Base-by-base conservation (phyloP, 2,329 filamentous ascomycete species). In the Exserohilum rostratum region DNA sequence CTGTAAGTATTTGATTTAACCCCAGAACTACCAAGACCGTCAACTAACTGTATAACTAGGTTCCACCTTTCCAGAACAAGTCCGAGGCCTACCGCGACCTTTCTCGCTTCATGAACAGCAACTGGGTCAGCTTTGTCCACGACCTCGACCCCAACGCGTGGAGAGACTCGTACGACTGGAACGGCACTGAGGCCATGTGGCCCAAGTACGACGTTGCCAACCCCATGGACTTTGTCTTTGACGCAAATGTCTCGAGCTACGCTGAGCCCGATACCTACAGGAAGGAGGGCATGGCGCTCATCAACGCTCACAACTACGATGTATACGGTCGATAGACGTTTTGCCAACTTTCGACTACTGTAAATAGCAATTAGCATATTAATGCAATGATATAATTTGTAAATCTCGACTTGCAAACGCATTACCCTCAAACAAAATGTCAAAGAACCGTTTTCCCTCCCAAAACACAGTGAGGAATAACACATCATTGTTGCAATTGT, bases 91-190 rank as follows among this genome's bases (percentile, higher is more conserved):
- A 77, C 54, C 64, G 67, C 13, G 62, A 77, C 5, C 69, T 81
- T 0, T 72, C 76, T 2, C 67, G 71, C 37, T 65, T 78, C 31
- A 82, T 82, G 78, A 74, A 69, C 55, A 73, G 65, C 40, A 73
- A 68, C 46, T 82, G 79, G 80, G 74, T 75, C 3, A 73, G 69
- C 17, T 82, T 82, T 62, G 73, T 82, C 12, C 77, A 77, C 50
- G 70, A 73, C n/a, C 49, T 67, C 27, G 64, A 71, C 31, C 68
- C 68, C 2, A 69, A 65, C 55, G 53, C 57, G 15, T 70, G 65
- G 65, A 62, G 67, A 22, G 40, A 64, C 34, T 47, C 53, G 10
- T 42, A 38, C 15, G 57, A 35, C 6, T 61, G 60, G 66, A 62
- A 55, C 29, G 55, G 62, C 7, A 62, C 55, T 11, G 69, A 53